phyloP scores from a whole-genome alignment of 768 basidiomycete species.

The Hypholoma fasciculare region DNA sequence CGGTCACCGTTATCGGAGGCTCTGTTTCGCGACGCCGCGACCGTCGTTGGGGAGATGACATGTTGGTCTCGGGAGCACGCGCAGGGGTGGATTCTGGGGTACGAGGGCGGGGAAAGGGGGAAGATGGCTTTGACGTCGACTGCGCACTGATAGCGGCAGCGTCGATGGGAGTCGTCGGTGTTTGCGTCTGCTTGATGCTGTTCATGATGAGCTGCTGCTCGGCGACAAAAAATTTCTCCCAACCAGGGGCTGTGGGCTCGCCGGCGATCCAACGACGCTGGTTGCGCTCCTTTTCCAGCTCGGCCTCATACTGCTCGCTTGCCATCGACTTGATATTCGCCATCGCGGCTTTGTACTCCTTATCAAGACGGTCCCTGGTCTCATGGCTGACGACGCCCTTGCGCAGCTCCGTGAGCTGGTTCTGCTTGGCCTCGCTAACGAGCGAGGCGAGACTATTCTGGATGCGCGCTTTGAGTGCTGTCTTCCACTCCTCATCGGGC shows the following conservation, averaged over 20 bases:
- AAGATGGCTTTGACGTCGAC: not conserved
- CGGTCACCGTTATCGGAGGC: not conserved
- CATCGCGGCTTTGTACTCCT: conserved; percentile 43
- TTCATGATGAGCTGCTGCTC: conserved; percentile 47
- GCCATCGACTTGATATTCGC: conserved; percentile 43
- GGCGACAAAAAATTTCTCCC: conserved; percentile 30
- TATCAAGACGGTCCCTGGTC: conserved; percentile 32
- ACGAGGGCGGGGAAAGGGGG: conserved; percentile 1
- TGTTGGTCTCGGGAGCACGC: conserved; percentile 4
- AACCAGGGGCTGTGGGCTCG: conserved; percentile 24
- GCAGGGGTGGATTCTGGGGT: not conserved
- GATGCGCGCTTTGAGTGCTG: conserved; percentile 44
- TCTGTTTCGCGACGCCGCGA: conserved; percentile 3
- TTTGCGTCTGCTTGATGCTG: conserved; percentile 38
- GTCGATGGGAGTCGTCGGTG: conserved; percentile 3
- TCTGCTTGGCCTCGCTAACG: conserved; percentile 65
- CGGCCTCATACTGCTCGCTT: conserved; percentile 42
- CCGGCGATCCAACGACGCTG: conserved; percentile 51
- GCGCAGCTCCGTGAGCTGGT: conserved; percentile 51
- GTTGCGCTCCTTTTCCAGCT: conserved; percentile 47
- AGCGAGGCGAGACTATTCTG: conserved; percentile 41
- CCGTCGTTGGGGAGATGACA: not conserved
- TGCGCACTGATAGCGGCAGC: conserved; percentile 11
- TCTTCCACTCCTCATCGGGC: conserved; percentile 60
- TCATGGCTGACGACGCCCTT: conserved; percentile 33